A percentile compares a stretch with the other conserved stretches of the same genome.
These are phyloP conservation scores for Globisporangium recalcitrans DNA, from an alignment of 352 stramenopile genomes.

Conservation along the genomic window DNA sequence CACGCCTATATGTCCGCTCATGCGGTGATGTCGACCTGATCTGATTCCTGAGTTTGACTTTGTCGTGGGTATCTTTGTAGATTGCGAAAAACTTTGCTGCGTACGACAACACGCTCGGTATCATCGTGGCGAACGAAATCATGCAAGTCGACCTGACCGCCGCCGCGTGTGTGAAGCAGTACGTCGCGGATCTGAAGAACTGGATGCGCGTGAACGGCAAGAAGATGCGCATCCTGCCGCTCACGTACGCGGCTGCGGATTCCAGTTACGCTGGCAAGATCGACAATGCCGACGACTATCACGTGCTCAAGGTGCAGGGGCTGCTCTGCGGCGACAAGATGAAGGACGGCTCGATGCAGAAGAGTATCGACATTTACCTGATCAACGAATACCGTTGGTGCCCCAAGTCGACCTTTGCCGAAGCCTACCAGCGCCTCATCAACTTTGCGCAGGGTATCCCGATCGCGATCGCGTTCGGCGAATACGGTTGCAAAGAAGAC, in stretches of 20 bases:
- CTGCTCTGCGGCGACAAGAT: constrained; percentile 82
- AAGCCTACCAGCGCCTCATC: constrained; percentile 72
- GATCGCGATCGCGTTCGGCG: constrained; percentile 75
- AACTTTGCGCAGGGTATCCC: constrained; percentile 69
- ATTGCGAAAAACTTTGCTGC: constrained; percentile 86
- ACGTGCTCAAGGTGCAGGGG: constrained; percentile 78
- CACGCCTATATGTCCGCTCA: background rate
- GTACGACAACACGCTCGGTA: constrained; percentile 82
- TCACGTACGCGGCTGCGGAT: constrained; percentile 79
- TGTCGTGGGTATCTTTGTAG: constrained; percentile 13
- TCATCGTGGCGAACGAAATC: constrained; percentile 86
- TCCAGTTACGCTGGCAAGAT: constrained; percentile 58
- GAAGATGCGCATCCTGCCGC: constrained; percentile 68
- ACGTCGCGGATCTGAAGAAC: constrained; percentile 80
- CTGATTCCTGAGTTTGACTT: background rate
- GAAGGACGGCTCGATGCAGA: constrained; percentile 69
- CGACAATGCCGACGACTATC: constrained; percentile 68
- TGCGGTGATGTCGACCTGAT: background rate
- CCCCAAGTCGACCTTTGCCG: constrained; percentile 51
- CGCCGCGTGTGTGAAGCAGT: constrained; percentile 78
- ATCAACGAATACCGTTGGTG: constrained; percentile 90
- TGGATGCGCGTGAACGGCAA: constrained; percentile 87
- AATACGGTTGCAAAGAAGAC: constrained; percentile 75
- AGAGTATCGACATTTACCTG: constrained; percentile 86
- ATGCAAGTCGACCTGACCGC: constrained; percentile 77